A percentile compares a stretch with the other conserved stretches of the same genome.
These are phyloP conservation scores for Ramaria sp. DNA, from an alignment of 768 basidiomycete genomes.

Conservation along the genomic window DNA sequence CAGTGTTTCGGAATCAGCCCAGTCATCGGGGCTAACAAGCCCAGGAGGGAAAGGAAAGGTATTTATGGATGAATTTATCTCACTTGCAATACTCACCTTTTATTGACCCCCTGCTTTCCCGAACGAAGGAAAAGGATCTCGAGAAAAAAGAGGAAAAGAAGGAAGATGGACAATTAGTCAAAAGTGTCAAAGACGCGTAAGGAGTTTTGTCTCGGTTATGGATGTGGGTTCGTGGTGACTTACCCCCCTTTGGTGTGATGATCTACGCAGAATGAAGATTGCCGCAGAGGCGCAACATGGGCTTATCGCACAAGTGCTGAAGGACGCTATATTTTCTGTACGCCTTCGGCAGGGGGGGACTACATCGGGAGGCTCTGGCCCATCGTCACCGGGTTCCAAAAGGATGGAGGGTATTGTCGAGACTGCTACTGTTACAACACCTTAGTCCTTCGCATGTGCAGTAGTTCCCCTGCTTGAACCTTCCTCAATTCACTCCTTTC, in stretches of 20 bases:
- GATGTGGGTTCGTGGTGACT: background rate
- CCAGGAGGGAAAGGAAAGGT: constrained; percentile 20
- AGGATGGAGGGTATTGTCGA: constrained; percentile 7
- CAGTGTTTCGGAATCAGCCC: constrained; percentile 7
- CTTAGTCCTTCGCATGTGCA: background rate
- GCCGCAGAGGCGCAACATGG: constrained; percentile 89
- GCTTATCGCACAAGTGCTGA: constrained; percentile 85
- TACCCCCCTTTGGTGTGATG: background rate
- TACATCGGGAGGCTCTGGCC: background rate
- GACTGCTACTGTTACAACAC: background rate
- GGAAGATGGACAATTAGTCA: constrained; percentile 77
- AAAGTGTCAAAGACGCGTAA: constrained; percentile 87
- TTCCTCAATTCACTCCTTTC: too few species aligned
- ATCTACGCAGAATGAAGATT: constrained; percentile 59
- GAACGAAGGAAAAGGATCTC: constrained; percentile 1
- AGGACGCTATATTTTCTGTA: constrained; percentile 79
- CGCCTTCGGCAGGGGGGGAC: constrained; percentile 21
- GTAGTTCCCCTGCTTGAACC: too few species aligned
- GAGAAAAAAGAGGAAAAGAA: constrained; percentile 65
- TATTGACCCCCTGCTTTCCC: too few species aligned
- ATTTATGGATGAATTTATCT: background rate
- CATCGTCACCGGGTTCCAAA: background rate
- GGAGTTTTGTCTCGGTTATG: constrained; percentile 11
- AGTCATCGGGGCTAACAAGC: background rate
- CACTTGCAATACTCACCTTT: background rate